Base-by-base conservation (phyloP, 176 grass and related monocot genomes). In the Oryza brachyantha region DNA sequence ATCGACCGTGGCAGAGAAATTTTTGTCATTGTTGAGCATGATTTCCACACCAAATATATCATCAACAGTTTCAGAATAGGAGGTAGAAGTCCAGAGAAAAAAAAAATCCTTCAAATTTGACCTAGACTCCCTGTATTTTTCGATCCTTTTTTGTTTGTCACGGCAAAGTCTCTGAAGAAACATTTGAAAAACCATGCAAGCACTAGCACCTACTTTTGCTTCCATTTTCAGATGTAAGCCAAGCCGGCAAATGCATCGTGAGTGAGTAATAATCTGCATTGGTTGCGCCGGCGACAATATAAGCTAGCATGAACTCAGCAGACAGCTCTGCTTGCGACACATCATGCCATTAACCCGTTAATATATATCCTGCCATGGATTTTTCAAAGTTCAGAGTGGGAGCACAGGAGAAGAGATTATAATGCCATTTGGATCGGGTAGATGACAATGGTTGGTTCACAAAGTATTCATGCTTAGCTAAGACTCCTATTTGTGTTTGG, bases 371-470 rank as follows among this genome's bases (percentile, higher is more conserved):
- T 9, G 31, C 1, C 39, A 9, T 4, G 2, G 2, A 41, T 10
- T 41, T 8, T 41, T 41, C 39, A 41, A 41, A 41, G 13, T 1
- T 43, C 41, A 41, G 41, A 43, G 41, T 43, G 41, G 41, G 41
- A 13, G 29, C 37, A 36, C 27, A 52, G 46, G n/a, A 13, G 37
- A 27, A 10, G 22, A 4, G 76, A 58, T 66, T 19, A 55, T 12
- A 60, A 29, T 72, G 79, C 26, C 41, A 55, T 61, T 77, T 57
- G 32, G 17, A 26, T 0, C 25, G 13, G 75, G 48, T 16, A 77
- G 35, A 82, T 42, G 79, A 42, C 85, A 58, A 86, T 12, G 65
- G 9, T 69, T 70, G 46, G 7, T 72, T 55, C 24, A 25, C 46
- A 35, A 65, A 66, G 36, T 3, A 21, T 52, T 63, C 66, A 11